A percentile compares a stretch with the other conserved stretches of the same genome.
Evolutionary conservation across 225 moss, liverwort and hornwort genomes (phyloP).

Genomic region (Neckera pumila): DNA sequence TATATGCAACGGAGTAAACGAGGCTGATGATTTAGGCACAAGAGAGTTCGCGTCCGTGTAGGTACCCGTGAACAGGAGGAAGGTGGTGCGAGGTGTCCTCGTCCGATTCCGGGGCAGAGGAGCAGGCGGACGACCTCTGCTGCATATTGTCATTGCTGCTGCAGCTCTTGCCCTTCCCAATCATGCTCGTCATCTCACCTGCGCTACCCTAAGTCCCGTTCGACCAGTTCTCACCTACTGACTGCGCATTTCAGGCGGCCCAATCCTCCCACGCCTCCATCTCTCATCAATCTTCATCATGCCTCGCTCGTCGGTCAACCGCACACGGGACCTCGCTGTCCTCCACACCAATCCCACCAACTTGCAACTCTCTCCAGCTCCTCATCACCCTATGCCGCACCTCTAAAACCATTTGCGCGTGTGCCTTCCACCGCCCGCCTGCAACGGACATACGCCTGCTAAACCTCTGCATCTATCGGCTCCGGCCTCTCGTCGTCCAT

Average conservation of each 20-base stretch:
- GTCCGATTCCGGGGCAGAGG: constrained; percentile 70
- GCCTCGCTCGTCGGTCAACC: background rate
- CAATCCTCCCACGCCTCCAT: background rate
- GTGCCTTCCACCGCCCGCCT: background rate
- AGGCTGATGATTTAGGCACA: background rate
- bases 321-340: background rate
- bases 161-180: constrained; percentile 42
- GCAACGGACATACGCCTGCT: background rate
- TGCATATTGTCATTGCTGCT: constrained; percentile 55
- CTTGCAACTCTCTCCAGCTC: background rate
- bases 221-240: background rate
- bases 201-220: constrained; percentile 2
- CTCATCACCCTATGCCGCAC: background rate
- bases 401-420: background rate
- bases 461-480: background rate
- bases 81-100: constrained; percentile 61
- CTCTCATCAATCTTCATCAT: background rate
- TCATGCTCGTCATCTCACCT: constrained; percentile 37
- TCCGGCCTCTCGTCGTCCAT: background rate
- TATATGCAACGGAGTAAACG: background rate
- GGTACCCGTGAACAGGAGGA: constrained; percentile 67
- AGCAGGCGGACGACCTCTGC: constrained; percentile 55
- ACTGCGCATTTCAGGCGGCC: background rate
- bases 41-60: background rate
- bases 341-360: background rate